Evolutionary conservation across 2,329 filamentous ascomycete genomes (phyloP).

Genomic region (Neobulgaria alba): DNA sequence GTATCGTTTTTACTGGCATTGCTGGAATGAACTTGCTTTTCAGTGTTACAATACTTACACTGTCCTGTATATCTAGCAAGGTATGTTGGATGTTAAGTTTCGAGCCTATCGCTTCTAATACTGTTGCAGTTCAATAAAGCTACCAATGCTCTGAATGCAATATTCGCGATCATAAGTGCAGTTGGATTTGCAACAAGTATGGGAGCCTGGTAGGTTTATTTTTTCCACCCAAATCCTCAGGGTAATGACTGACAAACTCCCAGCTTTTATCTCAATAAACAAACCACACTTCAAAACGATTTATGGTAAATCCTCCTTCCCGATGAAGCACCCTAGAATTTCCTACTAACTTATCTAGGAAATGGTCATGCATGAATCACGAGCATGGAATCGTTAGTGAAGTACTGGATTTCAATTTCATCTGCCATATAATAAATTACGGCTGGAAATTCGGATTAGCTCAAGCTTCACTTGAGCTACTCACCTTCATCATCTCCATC

Average conservation of each 20-base stretch:
- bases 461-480: slow-evolving; percentile 17
- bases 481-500: slow-evolving; percentile 15
- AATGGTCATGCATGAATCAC: slow-evolving; percentile 17
- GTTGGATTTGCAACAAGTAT: slow-evolving; percentile 16
- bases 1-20: slow-evolving; percentile 9
- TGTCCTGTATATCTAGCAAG: slow-evolving; percentile 15
- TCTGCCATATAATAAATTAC: slow-evolving; percentile 14
- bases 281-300: slow-evolving; percentile 9
- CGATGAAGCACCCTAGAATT: too few species aligned
- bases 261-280: too few species aligned
- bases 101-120: slow-evolving; percentile 1
- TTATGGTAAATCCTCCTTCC: too few species aligned
- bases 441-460: slow-evolving; percentile 19
- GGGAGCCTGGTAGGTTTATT: slow-evolving; percentile 9
- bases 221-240: too few species aligned
- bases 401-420: slow-evolving; percentile 13
- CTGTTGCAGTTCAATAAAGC: slow-evolving; percentile 13
- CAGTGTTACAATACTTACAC: slow-evolving; percentile 7
- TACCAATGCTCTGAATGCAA: slow-evolving; percentile 11
- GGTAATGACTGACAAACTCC: slow-evolving; percentile 1
- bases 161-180: slow-evolving; percentile 14
- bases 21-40: slow-evolving; percentile 13
- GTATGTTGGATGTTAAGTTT: slow-evolving; percentile 2
- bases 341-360: too few species aligned
- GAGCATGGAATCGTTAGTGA: slow-evolving; percentile 11